Percentiles rank a stretch among this genome's conserved stretches.
Conservation (phyloP, 306 rosid genomes). For the Quillaja saponaria region DNA sequence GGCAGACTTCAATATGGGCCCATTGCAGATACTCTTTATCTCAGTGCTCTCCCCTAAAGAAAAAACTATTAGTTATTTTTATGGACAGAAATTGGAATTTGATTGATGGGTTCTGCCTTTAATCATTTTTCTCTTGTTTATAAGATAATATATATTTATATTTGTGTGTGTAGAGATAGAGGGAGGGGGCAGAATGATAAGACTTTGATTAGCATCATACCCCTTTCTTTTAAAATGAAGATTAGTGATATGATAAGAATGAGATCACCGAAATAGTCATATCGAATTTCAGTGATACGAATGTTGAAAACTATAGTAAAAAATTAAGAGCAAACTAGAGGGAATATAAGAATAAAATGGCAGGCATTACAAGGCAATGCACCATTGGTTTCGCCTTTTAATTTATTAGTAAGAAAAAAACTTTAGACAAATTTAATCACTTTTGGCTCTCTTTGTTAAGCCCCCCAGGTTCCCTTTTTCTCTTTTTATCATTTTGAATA, state of each 20-base stretch:
- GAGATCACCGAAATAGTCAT: slow-evolving; percentile 46
- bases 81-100: slow-evolving; percentile 76
- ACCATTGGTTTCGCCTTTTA: slow-evolving; percentile 39
- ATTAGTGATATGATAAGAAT: slow-evolving; percentile 33
- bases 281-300: slow-evolving; percentile 65
- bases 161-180: neutral
- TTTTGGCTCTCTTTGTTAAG: slow-evolving; percentile 30
- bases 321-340: slow-evolving; percentile 38
- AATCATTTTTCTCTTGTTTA: slow-evolving; percentile 54
- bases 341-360: slow-evolving; percentile 59
- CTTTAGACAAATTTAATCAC: slow-evolving; percentile 30
- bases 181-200: slow-evolving; percentile 7
- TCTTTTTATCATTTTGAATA: slow-evolving; percentile 49
- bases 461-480: slow-evolving; percentile 20
- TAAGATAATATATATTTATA: slow-evolving; percentile 26
- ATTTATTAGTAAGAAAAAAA: slow-evolving; percentile 27
- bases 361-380: slow-evolving; percentile 37
- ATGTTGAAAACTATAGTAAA: slow-evolving; percentile 60
- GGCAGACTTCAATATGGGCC: slow-evolving; percentile 51
- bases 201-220: slow-evolving; percentile 34
- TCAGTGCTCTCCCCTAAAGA: slow-evolving; percentile 60
- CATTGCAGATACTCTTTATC: slow-evolving; percentile 52
- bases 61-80: slow-evolving; percentile 34
- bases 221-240: slow-evolving; percentile 34
- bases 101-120: slow-evolving; percentile 76